Evolutionary conservation across 176 grass and related monocot genomes (phyloP).

Genomic region (Chloris gayana): DNA sequence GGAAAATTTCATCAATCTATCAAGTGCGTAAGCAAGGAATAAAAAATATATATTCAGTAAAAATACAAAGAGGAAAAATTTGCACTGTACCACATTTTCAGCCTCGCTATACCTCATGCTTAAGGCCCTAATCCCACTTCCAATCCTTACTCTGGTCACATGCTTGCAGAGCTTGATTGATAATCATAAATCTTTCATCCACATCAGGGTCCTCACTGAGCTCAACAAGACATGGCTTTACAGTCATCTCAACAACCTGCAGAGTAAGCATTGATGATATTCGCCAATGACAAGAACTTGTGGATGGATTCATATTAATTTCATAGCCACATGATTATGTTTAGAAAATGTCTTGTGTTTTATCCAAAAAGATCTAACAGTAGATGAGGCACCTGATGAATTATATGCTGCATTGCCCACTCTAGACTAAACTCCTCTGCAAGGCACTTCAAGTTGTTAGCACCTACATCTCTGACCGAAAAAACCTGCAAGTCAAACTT

Average conservation of each 20-base stretch:
- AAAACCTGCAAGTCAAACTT: constrained; percentile 67
- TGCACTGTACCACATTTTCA: too few relatives aligned
- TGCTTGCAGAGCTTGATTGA: constrained; percentile 75
- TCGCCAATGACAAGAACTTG: constrained; percentile 8
- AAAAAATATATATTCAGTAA: too few relatives aligned
- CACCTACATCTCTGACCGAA: constrained; percentile 90
- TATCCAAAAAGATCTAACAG: neutral
- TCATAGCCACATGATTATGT: neutral
- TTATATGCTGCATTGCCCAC: constrained; percentile 95
- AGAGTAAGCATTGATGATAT: constrained; percentile 38
- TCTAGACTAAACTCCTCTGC: constrained; percentile 95
- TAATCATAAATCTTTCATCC: constrained; percentile 75
- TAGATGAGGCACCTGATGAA: constrained; percentile 67
- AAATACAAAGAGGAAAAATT: too few relatives aligned
- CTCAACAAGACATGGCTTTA: constrained; percentile 88
- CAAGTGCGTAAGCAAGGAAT: too few relatives aligned
- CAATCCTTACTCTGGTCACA: constrained; percentile 90
- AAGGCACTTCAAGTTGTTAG: constrained; percentile 90
- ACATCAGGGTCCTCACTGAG: constrained; percentile 97
- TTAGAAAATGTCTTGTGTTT: neutral
- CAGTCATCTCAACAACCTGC: constrained; percentile 69
- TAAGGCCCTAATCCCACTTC: too few relatives aligned
- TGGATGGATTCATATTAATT: too few relatives aligned
- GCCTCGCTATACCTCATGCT: too few relatives aligned
- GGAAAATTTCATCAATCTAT: too few relatives aligned